Base-by-base conservation (phyloP, 192 early-diverging fungal genomes). In the Helicostylum pulchrum region DNA sequence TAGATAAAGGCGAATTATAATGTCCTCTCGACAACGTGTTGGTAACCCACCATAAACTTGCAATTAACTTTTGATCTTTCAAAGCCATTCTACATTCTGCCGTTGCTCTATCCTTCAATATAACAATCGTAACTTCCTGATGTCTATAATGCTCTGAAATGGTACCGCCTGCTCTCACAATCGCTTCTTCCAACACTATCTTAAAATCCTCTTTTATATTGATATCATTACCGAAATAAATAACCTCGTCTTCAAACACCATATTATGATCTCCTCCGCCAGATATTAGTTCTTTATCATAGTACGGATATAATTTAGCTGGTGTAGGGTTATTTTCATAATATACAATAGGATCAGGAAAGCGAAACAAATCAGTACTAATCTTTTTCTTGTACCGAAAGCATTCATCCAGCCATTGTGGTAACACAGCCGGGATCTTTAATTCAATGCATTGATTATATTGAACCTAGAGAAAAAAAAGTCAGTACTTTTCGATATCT, bases 401-500 rank as follows among this genome's bases (percentile, higher is more conserved):
- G 55, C 84, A 85, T 45, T 83, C 80, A 47, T 88, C 80, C 58
- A 92, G 83, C 83, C 87, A 92, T 42, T 89, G 86, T 43, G 87
- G 87, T 31, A 92, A 66, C 39, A 92, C 76, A 11, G 83, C 55
- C 43, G 68, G 80, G 39, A 88, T 83, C 14, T 32, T n/a, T 48
- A 78, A 63, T 42, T 67, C 57, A 47, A 73, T 73, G 0, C 61
- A 71, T 54, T 67, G 72, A 17, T 78, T 72, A 53, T 83, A 84
- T 48, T 78, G 83, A 42, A 31, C 67, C 74, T 73, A 36, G 20
- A 30, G 34, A n/a, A 20, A 21, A 30, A 17, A 42, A 14, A 19
- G 3, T 7, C 3, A 17, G 20, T 20, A 4, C 34, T 15, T 47
- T 4, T 34, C 12, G 17, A 1, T 23, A 11, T 21, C 11, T 48